A percentile compares a stretch with the other conserved stretches of the same genome.
These are phyloP conservation scores for Teratosphaeria zuluensis DNA, from an alignment of 2,329 filamentous ascomycete genomes.

Conservation along the genomic window DNA sequence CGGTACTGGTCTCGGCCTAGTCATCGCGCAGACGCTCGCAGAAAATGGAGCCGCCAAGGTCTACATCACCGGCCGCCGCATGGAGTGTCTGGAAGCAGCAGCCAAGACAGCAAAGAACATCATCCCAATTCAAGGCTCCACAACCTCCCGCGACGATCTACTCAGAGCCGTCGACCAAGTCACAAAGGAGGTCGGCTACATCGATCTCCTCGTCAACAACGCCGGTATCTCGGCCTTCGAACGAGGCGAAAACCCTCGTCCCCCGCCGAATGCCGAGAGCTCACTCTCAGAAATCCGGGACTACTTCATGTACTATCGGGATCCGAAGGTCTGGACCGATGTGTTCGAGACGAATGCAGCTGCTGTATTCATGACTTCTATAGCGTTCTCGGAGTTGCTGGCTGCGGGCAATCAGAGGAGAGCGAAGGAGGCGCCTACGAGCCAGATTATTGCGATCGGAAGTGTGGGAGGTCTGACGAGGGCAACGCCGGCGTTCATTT, in stretches of 20 bases:
- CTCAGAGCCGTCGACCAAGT: constrained; percentile 33
- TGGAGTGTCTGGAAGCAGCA: constrained; percentile 32
- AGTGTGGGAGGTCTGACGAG: constrained; percentile 33
- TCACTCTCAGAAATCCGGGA: constrained; percentile 21
- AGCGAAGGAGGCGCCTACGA: constrained; percentile 28
- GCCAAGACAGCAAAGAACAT: constrained; percentile 28
- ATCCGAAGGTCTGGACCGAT: constrained; percentile 34
- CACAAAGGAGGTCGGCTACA: constrained; percentile 33
- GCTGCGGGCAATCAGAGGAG: constrained; percentile 35
- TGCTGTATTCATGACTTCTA: constrained; percentile 34
- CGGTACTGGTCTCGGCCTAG: constrained; percentile 17
- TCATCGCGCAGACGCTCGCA: constrained; percentile 34
- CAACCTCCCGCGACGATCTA: constrained; percentile 34
- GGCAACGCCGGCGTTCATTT: constrained; percentile 21
- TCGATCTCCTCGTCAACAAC: constrained; percentile 44
- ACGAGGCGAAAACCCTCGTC: constrained; percentile 27
- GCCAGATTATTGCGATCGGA: constrained; percentile 39
- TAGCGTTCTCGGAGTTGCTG: constrained; percentile 37
- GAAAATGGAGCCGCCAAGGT: constrained; percentile 30
- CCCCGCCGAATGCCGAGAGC: constrained; percentile 26
- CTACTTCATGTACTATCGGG: constrained; percentile 33
- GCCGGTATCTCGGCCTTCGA: constrained; percentile 34
- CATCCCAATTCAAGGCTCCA: constrained; percentile 34
- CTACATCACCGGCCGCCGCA: constrained; percentile 37
- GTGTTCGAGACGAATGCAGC: constrained; percentile 37